Base-by-base conservation (phyloP, 176 grass and related monocot species). In the Coix lacrymajobi region DNA sequence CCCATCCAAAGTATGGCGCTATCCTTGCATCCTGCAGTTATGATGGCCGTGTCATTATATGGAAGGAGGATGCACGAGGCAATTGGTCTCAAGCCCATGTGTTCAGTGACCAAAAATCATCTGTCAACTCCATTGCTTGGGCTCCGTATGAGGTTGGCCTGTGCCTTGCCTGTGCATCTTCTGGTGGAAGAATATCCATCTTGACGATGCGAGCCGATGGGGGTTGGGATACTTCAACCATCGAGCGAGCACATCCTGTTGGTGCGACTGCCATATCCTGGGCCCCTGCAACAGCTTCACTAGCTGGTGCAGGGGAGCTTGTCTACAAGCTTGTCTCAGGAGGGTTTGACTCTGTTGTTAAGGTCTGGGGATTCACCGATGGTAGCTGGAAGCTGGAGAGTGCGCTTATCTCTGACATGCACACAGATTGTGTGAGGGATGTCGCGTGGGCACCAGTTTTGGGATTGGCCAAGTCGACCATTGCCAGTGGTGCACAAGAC, bases 71-170 rank as follows among this genome's bases (percentile, higher is more conserved):
- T 67, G 76, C 85, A n/a, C 48, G 78, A 10, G 81, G 87, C 67
- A 86, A 85, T 60, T 96, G 91, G 94, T 85, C 85, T 71, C 94
- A 96, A 78, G 77, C 49, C 39, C 88, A 93, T 36, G 88, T 91
- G 26, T 93, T 93, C 15, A 66, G 62, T 46, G 84, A 93, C 84
- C 91, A 97, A 73, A 91, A 92, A 77, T 85, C 94, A 0, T 97
- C 94, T 17, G 91, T 97, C 11, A 97, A 97, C 78, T 93, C 94
- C 41, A 85, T 97, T 83, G 89, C 86, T 79, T 97, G 88, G 88
- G 88, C 94, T 12, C 88, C 94, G 0, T 88, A 91, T 31, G 94
- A 97, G 54, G 76, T 93, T 1, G 94, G 94, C 28, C 88, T 93
- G 80, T 87, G 58, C 63, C 81, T 97, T 56, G 81, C 91, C 24